A percentile compares a stretch with the other conserved stretches of the same genome.
Conservation (phyloP, 768 basidiomycete genomes). For the Leucosporidium yakuticum region DNA sequence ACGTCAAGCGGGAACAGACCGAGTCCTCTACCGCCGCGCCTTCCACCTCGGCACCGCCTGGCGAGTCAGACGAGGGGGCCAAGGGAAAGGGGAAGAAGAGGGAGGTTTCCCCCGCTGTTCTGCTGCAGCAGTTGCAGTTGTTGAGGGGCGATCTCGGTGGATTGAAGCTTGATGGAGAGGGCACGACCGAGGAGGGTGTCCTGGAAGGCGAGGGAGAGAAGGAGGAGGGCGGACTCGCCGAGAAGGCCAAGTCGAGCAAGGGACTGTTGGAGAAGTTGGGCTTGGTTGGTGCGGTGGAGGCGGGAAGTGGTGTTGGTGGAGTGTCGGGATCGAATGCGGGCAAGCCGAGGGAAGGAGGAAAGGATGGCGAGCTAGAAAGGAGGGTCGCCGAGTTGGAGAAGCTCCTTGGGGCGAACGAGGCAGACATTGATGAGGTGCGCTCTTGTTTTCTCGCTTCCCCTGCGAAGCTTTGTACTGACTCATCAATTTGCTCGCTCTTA, state of each 20-base stretch:
- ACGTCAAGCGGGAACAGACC: constrained; percentile 48
- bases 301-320: background rate
- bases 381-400: constrained; percentile 78
- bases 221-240: constrained; percentile 14
- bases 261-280: constrained; percentile 34
- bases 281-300: constrained; percentile 10
- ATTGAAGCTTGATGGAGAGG: background rate
- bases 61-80: constrained; percentile 58
- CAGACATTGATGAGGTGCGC: constrained; percentile 73
- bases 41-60: constrained; percentile 52
- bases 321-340: background rate
- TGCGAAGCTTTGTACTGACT: background rate
- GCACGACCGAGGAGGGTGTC: constrained; percentile 9
- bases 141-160: constrained; percentile 27
- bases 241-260: constrained; percentile 26
- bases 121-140: constrained; percentile 36
- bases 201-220: constrained; percentile 17
- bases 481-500: no score
- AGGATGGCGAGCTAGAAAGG: constrained; percentile 55
- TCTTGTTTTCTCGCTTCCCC: no score
- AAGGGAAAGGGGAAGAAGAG: constrained; percentile 42
- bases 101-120: constrained; percentile 31
- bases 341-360: constrained; percentile 31
- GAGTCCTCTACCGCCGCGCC: constrained; percentile 41
- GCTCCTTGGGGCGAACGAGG: constrained; percentile 71